phyloP scores from a whole-genome alignment of 2,329 filamentous ascomycete genomes.

The Beauveria bassiana region DNA sequence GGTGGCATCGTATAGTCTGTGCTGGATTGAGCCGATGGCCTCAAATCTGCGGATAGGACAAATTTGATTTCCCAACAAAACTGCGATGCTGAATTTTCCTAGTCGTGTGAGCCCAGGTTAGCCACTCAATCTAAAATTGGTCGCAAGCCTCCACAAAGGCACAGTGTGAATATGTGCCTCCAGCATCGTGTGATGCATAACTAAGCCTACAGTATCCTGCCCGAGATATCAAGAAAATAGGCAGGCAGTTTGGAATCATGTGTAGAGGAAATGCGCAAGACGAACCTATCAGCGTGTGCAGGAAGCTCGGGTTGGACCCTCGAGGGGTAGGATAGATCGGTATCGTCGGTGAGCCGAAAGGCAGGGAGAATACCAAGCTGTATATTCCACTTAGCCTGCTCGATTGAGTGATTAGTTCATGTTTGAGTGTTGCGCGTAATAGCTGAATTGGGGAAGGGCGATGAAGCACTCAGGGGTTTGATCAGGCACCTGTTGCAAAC shows the following conservation, averaged over 20 bases:
- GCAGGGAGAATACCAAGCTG: constrained; percentile 1
- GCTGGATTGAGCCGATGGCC: neutral
- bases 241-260: neutral
- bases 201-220: neutral
- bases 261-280: neutral
- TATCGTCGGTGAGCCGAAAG: neutral
- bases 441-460: neutral
- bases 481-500: constrained; percentile 10
- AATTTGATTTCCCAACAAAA: neutral
- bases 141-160: neutral
- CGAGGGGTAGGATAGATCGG: neutral
- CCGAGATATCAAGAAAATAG: neutral
- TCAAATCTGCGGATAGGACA: neutral
- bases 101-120: neutral
- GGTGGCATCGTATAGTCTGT: constrained; percentile 7
- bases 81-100: constrained; percentile 13
- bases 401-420: constrained; percentile 3
- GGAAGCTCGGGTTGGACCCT: neutral
- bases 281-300: constrained; percentile 1
- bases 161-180: neutral
- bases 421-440: neutral
- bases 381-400: neutral
- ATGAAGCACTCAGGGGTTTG: constrained; percentile 8
- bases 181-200: neutral
- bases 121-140: neutral